A percentile compares a stretch with the other conserved stretches of the same genome.
phyloP scores from a whole-genome alignment of 1,284 basidiomycete genomes.

The Abortiporus biennis region DNA sequence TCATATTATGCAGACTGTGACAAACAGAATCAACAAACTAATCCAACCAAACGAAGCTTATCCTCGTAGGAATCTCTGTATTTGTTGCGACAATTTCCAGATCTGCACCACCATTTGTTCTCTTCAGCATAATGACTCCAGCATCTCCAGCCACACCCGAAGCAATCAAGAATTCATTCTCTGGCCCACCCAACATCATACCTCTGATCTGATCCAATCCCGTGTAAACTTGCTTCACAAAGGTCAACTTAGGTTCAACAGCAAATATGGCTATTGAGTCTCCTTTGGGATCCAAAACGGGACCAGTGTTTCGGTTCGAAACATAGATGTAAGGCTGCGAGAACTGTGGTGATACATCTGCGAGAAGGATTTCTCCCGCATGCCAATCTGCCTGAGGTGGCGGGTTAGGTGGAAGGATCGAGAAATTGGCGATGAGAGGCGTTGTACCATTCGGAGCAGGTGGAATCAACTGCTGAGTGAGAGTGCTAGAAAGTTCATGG shows the following conservation, averaged over 20 bases:
- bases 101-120: conserved; percentile 47
- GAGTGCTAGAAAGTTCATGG: conserved; percentile 59
- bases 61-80: conserved; percentile 42
- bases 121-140: conserved; percentile 48
- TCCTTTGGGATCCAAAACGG: conserved; percentile 25
- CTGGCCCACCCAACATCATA: conserved; percentile 52
- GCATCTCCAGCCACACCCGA: conserved; percentile 44
- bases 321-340: conserved; percentile 29
- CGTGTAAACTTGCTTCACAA: conserved; percentile 52
- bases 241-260: conserved; percentile 19
- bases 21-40: too few species aligned
- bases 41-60: conserved; percentile 48
- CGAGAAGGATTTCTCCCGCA: conserved; percentile 41
- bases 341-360: conserved; percentile 24
- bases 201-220: conserved; percentile 60
- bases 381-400: conserved; percentile 43
- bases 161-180: conserved; percentile 49
- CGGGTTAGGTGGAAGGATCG: conserved; percentile 47
- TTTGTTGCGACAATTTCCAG: conserved; percentile 47
- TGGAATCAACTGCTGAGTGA: conserved; percentile 59
- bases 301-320: conserved; percentile 34
- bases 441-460: conserved; percentile 36
- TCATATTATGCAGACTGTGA: too few species aligned
- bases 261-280: conserved; percentile 32
- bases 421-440: conserved; percentile 42